Percentiles rank a stretch among this genome's conserved stretches.
phyloP scores from a whole-genome alignment of 345 rosid genomes.

The Turnera subulata region DNA sequence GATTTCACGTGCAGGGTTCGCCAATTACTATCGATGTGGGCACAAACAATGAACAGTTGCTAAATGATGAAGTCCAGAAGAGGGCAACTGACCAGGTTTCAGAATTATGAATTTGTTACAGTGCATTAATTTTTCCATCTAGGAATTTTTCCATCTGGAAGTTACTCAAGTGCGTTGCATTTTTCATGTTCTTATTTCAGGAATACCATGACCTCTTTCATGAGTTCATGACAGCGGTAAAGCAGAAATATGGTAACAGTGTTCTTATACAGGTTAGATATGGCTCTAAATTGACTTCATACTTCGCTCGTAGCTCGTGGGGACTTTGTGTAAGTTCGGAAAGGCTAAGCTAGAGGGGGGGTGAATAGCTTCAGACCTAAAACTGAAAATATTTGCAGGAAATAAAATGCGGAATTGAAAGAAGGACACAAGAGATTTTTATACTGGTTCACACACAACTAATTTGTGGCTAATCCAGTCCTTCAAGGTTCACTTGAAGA shows the following conservation, averaged over 20 bases:
- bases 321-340: no score
- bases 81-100: conserved; percentile 80
- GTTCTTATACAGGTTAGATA: conserved; percentile 69
- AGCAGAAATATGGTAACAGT: conserved; percentile 88
- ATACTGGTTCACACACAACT: no score
- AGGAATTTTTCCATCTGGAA: no score
- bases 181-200: conserved; percentile 32
- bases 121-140: neutral
- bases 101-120: neutral
- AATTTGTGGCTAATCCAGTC: no score
- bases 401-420: no score
- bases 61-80: conserved; percentile 80
- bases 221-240: conserved; percentile 87
- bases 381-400: no score
- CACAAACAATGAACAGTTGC: conserved; percentile 74
- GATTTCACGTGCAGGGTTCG: conserved; percentile 53
- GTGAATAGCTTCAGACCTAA: no score
- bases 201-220: conserved; percentile 67
- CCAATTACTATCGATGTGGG: conserved; percentile 91
- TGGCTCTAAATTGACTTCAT: neutral
- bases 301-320: neutral
- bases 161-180: no score
- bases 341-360: no score
- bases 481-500: no score
- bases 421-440: no score